Evolutionary conservation across 495 filamentous ascomycete species (phyloP).

Genomic region (Aspergillus ostianus): DNA sequence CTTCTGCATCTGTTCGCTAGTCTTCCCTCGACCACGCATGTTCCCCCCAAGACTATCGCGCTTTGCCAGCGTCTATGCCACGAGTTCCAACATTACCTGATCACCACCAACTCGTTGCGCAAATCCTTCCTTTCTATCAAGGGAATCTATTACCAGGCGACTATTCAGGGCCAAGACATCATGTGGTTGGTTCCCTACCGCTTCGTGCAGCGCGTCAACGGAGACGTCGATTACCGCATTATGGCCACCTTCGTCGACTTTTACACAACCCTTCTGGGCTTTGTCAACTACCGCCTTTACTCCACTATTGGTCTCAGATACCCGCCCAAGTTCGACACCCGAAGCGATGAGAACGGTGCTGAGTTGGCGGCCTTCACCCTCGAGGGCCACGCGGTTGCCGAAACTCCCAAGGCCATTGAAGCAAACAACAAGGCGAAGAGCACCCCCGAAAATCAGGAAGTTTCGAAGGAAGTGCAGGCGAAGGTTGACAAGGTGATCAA

Average conservation of each 20-base stretch:
- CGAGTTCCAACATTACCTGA: slow-evolving; percentile 97
- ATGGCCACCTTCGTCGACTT: slow-evolving; percentile 99
- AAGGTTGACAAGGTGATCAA: slow-evolving; percentile 55
- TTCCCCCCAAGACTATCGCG: slow-evolving; percentile 89
- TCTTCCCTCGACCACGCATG: slow-evolving; percentile 81
- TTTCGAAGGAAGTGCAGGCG: slow-evolving; percentile 48
- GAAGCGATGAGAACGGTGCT: slow-evolving; percentile 82
- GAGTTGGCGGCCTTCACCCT: slow-evolving; percentile 90
- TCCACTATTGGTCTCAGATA: slow-evolving; percentile 88
- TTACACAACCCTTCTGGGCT: slow-evolving; percentile 92
- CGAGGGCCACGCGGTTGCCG: slow-evolving; percentile 65
- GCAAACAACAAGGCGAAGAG: slow-evolving; percentile 46
- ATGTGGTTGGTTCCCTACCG: slow-evolving; percentile 96
- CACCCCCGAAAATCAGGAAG: slow-evolving; percentile 43
- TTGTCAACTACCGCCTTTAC: slow-evolving; percentile 93
- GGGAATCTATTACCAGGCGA: slow-evolving; percentile 99
- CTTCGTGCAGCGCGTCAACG: slow-evolving; percentile 90
- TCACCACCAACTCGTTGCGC: slow-evolving; percentile 80
- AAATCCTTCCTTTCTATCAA: slow-evolving; percentile 98
- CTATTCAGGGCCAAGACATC: slow-evolving; percentile 95
- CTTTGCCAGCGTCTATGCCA: slow-evolving; percentile 86
- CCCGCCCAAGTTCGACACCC: slow-evolving; percentile 86
- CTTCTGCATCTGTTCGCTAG: slow-evolving; percentile 97
- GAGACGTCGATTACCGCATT: slow-evolving; percentile 94
- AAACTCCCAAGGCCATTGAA: slow-evolving; percentile 52